phyloP scores from a whole-genome alignment of 495 filamentous ascomycete species.

The Bacidia gigantensis region DNA sequence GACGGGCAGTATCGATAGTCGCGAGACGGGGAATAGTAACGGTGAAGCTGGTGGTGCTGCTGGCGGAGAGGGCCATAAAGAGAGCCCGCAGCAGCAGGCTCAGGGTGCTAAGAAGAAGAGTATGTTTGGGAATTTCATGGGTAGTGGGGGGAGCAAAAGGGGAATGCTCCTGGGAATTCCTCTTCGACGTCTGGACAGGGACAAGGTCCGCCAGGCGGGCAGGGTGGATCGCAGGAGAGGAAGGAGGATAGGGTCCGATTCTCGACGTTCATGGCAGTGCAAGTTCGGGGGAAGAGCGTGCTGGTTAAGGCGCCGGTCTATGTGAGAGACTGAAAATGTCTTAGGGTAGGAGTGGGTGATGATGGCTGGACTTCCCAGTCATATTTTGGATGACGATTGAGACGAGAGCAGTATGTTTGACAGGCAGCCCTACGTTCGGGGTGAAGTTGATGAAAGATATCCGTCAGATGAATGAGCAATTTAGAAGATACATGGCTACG shows the following conservation, averaged over 20 bases:
- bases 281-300: slow-evolving; percentile 72
- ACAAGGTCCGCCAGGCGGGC: neutral
- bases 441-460: too few relatives aligned
- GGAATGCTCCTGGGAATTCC: slow-evolving; percentile 8
- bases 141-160: slow-evolving; percentile 21
- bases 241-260: slow-evolving; percentile 56
- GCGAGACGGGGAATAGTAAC: slow-evolving; percentile 20
- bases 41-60: slow-evolving; percentile 1
- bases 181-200: slow-evolving; percentile 12
- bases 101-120: slow-evolving; percentile 28
- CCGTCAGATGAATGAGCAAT: too few relatives aligned
- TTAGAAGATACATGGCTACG: too few relatives aligned
- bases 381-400: too few relatives aligned
- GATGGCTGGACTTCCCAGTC: too few relatives aligned
- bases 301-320: slow-evolving; percentile 88
- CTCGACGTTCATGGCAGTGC: slow-evolving; percentile 71
- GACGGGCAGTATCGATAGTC: slow-evolving; percentile 26
- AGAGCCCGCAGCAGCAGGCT: slow-evolving; percentile 8
- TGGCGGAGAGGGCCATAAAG: neutral
- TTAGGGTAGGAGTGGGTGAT: too few relatives aligned
- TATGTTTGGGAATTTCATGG: slow-evolving; percentile 38
- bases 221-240: slow-evolving; percentile 7
- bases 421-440: too few relatives aligned
- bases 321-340: slow-evolving; percentile 21
- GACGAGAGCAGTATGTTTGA: too few relatives aligned